Percentiles rank a stretch among this genome's conserved stretches.
These are phyloP conservation scores for Acanthochlamys bracteata DNA, from an alignment of 106 monocot genomes.

Conservation along the genomic window DNA sequence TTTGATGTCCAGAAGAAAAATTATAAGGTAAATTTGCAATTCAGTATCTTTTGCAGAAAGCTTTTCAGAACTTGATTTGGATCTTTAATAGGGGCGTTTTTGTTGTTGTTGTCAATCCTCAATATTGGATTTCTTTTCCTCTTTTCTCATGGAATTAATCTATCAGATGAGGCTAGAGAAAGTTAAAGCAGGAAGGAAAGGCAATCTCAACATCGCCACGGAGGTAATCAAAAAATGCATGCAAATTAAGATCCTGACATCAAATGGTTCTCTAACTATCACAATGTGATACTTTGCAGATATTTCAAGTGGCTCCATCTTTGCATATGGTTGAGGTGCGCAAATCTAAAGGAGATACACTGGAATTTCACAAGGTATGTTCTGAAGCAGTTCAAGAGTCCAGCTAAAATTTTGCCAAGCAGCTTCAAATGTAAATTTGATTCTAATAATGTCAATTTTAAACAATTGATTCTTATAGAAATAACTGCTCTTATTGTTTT, in stretches of 20 bases:
- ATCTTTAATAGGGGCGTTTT: no score
- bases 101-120: no score
- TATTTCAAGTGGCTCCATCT: slow-evolving; percentile 85
- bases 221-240: slow-evolving; percentile 34
- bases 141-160: neutral
- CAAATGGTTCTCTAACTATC: neutral
- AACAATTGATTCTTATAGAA: no score
- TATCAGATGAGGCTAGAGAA: slow-evolving; percentile 68
- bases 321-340: slow-evolving; percentile 85
- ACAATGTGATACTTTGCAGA: slow-evolving; percentile 19
- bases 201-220: slow-evolving; percentile 78
- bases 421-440: no score
- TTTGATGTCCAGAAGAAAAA: slow-evolving; percentile 82
- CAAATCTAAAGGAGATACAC: slow-evolving; percentile 77
- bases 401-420: no score
- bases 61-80: no score
- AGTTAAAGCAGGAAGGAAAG: slow-evolving; percentile 73
- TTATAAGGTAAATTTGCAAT: slow-evolving; percentile 49
- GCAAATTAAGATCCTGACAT: no score
- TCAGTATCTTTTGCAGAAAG: no score
- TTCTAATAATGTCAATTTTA: no score
- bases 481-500: no score
- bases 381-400: no score
- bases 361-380: slow-evolving; percentile 75
- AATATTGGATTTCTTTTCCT: no score